These are phyloP conservation scores for Pseudogymnoascus destructans DNA, from an alignment of 2,329 filamentous ascomycete genomes.

Conservation along the genomic window DNA sequence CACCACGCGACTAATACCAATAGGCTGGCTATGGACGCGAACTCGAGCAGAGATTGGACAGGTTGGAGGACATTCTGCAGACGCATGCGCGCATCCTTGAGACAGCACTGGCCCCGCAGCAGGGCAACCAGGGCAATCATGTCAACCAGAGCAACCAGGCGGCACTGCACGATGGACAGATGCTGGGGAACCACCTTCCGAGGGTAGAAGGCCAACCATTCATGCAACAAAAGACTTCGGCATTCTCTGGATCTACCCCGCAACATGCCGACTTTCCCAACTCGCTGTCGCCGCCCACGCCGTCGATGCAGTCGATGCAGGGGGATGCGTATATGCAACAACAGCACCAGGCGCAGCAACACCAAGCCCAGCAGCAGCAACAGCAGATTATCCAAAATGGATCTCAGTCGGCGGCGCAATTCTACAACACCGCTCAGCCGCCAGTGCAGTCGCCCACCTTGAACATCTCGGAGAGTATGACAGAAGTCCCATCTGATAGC, in stretches of 20 bases:
- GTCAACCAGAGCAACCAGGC: conserved; percentile 40
- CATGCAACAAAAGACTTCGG: conserved; percentile 46
- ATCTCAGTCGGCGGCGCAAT: conserved; percentile 22
- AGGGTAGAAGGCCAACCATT: conserved; percentile 49
- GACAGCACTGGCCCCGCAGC: conserved; percentile 38
- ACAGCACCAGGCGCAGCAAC: conserved; percentile 29
- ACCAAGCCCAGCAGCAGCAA: conserved; percentile 13
- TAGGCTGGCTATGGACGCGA: conserved; percentile 59
- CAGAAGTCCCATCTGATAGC: conserved; percentile 41
- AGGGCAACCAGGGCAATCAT: conserved; percentile 25
- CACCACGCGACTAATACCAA: neutral
- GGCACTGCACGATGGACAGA: conserved; percentile 37
- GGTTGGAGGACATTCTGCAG: conserved; percentile 52
- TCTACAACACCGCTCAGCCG: conserved; percentile 23
- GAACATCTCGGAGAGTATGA: conserved; percentile 37
- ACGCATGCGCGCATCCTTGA: conserved; percentile 56
- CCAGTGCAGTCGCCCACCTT: conserved; percentile 46
- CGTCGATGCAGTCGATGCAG: conserved; percentile 31
- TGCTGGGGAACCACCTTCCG: conserved; percentile 35
- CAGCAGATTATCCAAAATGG: conserved; percentile 13
- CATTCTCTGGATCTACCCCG: conserved; percentile 30
- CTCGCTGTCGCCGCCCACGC: conserved; percentile 32
- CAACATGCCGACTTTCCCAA: conserved; percentile 37
- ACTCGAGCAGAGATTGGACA: conserved; percentile 58
- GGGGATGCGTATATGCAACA: conserved; percentile 36